Evolutionary conservation across 305 asterid species (phyloP).

Genomic region (Fraxinus xanthoxyloides): DNA sequence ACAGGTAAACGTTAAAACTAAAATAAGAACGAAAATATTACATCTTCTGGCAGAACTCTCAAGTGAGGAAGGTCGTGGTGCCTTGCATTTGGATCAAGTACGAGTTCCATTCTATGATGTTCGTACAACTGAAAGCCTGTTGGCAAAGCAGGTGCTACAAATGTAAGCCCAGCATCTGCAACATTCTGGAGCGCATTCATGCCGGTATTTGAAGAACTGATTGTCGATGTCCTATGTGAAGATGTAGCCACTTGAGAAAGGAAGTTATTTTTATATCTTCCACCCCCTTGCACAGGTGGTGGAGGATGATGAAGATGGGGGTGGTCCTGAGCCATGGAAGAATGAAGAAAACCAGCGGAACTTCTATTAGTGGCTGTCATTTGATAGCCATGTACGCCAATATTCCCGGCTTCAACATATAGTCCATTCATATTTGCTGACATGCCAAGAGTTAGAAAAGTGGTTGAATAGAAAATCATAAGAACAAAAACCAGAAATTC

Average conservation of each 20-base stretch:
- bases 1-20: background rate
- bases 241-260: slow-evolving; percentile 51
- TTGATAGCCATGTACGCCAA: slow-evolving; percentile 57
- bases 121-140: slow-evolving; percentile 53
- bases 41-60: slow-evolving; percentile 40
- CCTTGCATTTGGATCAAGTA: slow-evolving; percentile 31
- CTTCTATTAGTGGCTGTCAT: slow-evolving; percentile 37
- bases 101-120: slow-evolving; percentile 61
- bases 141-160: slow-evolving; percentile 59
- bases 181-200: slow-evolving; percentile 34
- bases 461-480: background rate
- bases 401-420: slow-evolving; percentile 45
- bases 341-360: slow-evolving; percentile 42
- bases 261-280: slow-evolving; percentile 50
- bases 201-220: slow-evolving; percentile 29
- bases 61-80: slow-evolving; percentile 13
- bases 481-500: slow-evolving; percentile 17
- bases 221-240: slow-evolving; percentile 41
- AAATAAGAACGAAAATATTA: slow-evolving; percentile 28
- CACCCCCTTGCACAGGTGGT: slow-evolving; percentile 50
- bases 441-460: slow-evolving; percentile 9
- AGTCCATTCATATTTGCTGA: slow-evolving; percentile 38
- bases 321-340: slow-evolving; percentile 56
- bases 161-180: slow-evolving; percentile 51
- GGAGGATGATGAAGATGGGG: slow-evolving; percentile 43